Conservation (phyloP, 345 rosid species). For the Brassica carinata region DNA sequence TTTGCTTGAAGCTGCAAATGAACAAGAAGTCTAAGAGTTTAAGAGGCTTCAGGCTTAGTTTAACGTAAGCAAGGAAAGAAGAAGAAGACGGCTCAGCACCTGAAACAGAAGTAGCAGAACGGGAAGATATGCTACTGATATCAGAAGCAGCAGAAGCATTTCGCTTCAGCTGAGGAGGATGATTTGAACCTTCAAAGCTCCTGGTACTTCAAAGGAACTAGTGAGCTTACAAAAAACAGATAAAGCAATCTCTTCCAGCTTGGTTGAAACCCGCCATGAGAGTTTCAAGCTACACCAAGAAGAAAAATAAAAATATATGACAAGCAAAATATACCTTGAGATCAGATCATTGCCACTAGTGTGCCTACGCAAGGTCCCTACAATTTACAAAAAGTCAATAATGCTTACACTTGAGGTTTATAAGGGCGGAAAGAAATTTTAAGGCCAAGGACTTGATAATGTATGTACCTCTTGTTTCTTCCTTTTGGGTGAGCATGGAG, state of each 20-base stretch:
- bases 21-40: background rate
- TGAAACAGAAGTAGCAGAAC: slow-evolving; percentile 42
- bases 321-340: slow-evolving; percentile 54
- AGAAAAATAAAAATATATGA: background rate
- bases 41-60: background rate
- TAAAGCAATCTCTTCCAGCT: background rate
- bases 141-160: slow-evolving; percentile 80
- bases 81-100: slow-evolving; percentile 42
- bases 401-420: background rate
- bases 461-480: slow-evolving; percentile 60
- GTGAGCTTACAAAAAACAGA: slow-evolving; percentile 8
- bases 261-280: background rate
- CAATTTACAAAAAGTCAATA: background rate
- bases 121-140: slow-evolving; percentile 61
- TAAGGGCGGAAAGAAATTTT: background rate
- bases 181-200: slow-evolving; percentile 50
- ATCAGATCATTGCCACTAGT: slow-evolving; percentile 58
- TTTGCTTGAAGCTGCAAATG: slow-evolving; percentile 53
- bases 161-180: slow-evolving; percentile 60
- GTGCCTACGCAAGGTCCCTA: slow-evolving; percentile 60
- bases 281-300: background rate
- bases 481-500: slow-evolving; percentile 56
- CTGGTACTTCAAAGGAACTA: slow-evolving; percentile 40
- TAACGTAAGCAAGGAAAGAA: background rate
- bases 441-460: background rate